phyloP scores from a whole-genome alignment of 1,284 basidiomycete species.

The Neolentinus lepideus region DNA sequence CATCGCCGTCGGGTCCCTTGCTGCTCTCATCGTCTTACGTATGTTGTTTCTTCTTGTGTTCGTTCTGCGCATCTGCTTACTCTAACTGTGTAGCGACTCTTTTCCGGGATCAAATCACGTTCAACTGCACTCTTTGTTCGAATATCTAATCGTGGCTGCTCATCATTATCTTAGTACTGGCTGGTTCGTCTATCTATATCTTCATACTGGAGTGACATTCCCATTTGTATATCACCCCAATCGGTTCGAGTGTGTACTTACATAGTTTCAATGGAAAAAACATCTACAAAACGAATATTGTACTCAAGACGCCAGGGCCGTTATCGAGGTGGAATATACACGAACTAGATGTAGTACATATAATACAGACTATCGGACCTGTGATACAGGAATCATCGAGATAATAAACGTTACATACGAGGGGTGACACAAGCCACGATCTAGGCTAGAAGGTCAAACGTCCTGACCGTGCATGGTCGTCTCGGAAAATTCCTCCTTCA shows the following conservation, averaged over 20 bases:
- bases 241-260: slow-evolving; percentile 1
- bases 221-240: not conserved
- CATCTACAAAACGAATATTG: not conserved
- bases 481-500: not conserved
- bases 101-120: slow-evolving; percentile 62
- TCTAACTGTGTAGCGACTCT: slow-evolving; percentile 43
- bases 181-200: slow-evolving; percentile 2
- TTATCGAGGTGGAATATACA: no score
- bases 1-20: slow-evolving; percentile 71
- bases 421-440: not conserved
- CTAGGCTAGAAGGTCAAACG: not conserved
- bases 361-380: no score
- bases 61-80: not conserved
- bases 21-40: slow-evolving; percentile 80
- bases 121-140: slow-evolving; percentile 69
- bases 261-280: slow-evolving; percentile 1
- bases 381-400: not conserved
- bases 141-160: slow-evolving; percentile 51
- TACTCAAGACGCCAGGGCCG: not conserved
- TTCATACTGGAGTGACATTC: slow-evolving; percentile 2
- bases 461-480: not conserved
- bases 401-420: not conserved
- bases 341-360: no score
- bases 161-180: slow-evolving; percentile 6
- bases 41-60: slow-evolving; percentile 25